phyloP scores from a whole-genome alignment of 108 stramenopile species.

The Pseudonitzschia multiseries region DNA sequence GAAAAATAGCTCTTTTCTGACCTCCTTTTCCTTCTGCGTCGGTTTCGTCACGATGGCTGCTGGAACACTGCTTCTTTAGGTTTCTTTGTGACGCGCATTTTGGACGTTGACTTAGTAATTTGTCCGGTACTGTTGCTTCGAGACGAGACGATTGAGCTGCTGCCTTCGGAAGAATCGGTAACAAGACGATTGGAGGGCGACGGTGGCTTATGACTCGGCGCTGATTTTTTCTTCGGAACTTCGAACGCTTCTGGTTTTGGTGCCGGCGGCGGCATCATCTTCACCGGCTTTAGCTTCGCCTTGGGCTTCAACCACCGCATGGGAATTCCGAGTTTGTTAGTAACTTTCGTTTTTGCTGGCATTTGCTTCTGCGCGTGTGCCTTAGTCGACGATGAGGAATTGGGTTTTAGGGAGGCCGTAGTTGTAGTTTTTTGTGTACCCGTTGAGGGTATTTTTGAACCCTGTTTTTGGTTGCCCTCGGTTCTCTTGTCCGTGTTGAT shows the following conservation, averaged over 20 bases:
- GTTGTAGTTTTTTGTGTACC: neutral
- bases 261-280: neutral
- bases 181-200: slow-evolving; percentile 28
- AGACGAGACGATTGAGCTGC: slow-evolving; percentile 29
- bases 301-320: slow-evolving; percentile 33
- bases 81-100: neutral
- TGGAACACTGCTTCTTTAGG: slow-evolving; percentile 11
- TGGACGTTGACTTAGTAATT: neutral
- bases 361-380: neutral
- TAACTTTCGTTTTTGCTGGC: neutral
- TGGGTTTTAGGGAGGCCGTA: neutral
- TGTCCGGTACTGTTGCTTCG: slow-evolving; percentile 3
- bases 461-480: neutral
- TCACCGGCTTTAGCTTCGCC: slow-evolving; percentile 13
- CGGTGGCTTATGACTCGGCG: neutral
- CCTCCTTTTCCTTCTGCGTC: neutral
- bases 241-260: neutral
- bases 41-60: slow-evolving; percentile 28
- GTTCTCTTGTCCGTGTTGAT: neutral
- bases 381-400: neutral
- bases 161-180: slow-evolving; percentile 36
- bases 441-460: neutral
- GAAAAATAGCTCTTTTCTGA: neutral
- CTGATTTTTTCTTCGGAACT: neutral
- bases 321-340: slow-evolving; percentile 23